Conservation (phyloP, 1,139 yeast genomes). For the Saccharomyces hybrid region DNA sequence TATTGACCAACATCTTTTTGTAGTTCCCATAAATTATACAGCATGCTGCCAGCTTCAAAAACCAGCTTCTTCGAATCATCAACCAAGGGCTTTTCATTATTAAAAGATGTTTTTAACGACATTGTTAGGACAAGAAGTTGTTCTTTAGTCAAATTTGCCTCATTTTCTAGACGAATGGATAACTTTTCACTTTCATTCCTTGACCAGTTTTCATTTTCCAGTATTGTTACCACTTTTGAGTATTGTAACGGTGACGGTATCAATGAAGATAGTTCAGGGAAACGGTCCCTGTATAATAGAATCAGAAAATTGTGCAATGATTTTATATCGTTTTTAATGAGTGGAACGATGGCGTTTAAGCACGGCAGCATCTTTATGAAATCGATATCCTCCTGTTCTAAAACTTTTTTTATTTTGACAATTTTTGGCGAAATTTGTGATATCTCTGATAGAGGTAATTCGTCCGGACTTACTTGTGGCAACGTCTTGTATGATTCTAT, state of each 20-base stretch:
- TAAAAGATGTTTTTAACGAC: slow-evolving; percentile 50
- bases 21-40: slow-evolving; percentile 42
- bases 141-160: slow-evolving; percentile 37
- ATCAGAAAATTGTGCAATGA: slow-evolving; percentile 45
- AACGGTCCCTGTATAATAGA: slow-evolving; percentile 49
- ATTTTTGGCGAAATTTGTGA: not conserved
- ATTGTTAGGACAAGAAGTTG: slow-evolving; percentile 65
- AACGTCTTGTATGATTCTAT: not conserved
- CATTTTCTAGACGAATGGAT: slow-evolving; percentile 31
- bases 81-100: slow-evolving; percentile 26
- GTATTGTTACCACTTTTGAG: slow-evolving; percentile 43
- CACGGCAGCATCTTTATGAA: slow-evolving; percentile 41
- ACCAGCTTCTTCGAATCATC: slow-evolving; percentile 37
- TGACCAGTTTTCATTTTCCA: slow-evolving; percentile 37
- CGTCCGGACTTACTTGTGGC: not conserved
- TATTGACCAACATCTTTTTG: slow-evolving; percentile 42
- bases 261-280: slow-evolving; percentile 63
- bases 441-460: not conserved
- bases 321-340: slow-evolving; percentile 50
- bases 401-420: not conserved
- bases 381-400: slow-evolving; percentile 28
- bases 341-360: slow-evolving; percentile 51
- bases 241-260: slow-evolving; percentile 60
- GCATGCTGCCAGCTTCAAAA: slow-evolving; percentile 40
- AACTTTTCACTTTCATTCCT: slow-evolving; percentile 33